These are phyloP conservation scores for Saccharomyces hybrid DNA, from an alignment of 1,139 yeast species.

Conservation along the genomic window DNA sequence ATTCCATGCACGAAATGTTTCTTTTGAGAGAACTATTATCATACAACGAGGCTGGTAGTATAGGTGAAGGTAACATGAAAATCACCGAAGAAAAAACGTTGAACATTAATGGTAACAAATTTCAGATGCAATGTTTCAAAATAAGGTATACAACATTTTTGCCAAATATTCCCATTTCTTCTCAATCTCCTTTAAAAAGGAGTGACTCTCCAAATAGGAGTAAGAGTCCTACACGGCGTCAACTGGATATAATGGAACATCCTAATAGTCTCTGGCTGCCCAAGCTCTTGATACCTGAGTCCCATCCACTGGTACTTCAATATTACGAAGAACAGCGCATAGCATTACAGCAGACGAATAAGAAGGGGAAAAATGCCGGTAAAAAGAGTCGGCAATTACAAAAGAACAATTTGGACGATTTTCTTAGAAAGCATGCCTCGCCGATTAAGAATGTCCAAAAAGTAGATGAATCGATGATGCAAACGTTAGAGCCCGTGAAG, in stretches of 20 bases:
- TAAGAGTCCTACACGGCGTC: constrained; percentile 14
- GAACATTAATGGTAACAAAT: constrained; percentile 8
- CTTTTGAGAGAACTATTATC: constrained; percentile 15
- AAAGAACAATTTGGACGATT: constrained; percentile 21
- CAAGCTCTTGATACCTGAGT: constrained; percentile 15
- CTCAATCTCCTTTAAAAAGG: background rate
- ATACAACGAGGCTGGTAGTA: constrained; percentile 4
- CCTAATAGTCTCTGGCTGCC: constrained; percentile 21
- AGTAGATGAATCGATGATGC: constrained; percentile 2
- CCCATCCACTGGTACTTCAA: background rate
- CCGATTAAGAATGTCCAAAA: constrained; percentile 11
- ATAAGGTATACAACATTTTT: constrained; percentile 22
- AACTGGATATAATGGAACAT: constrained; percentile 14
- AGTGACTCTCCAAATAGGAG: constrained; percentile 8
- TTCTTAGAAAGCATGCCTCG: constrained; percentile 17
- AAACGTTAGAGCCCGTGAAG: constrained; percentile 7
- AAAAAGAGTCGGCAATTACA: constrained; percentile 10
- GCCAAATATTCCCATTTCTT: constrained; percentile 4
- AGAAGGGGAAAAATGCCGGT: constrained; percentile 4
- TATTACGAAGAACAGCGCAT: background rate
- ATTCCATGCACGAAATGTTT: constrained; percentile 18
- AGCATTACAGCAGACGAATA: constrained; percentile 10
- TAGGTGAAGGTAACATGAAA: constrained; percentile 7
- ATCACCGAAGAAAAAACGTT: constrained; percentile 21
- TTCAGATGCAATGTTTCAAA: constrained; percentile 15